These are phyloP conservation scores for Fusarium chlamydosporum DNA, from an alignment of 2,329 filamentous ascomycete genomes.

Conservation along the genomic window DNA sequence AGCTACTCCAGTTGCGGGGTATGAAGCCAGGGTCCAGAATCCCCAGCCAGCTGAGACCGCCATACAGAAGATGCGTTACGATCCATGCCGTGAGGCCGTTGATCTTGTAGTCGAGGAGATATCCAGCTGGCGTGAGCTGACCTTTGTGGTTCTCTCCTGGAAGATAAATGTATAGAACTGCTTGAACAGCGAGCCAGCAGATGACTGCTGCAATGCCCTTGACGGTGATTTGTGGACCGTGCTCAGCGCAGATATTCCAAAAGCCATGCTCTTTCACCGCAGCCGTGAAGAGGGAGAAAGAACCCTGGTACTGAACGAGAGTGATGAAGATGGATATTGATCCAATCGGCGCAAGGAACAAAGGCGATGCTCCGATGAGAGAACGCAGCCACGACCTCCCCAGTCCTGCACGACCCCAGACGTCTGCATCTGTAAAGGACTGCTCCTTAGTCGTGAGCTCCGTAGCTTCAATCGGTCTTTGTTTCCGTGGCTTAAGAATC, in stretches of 20 bases:
- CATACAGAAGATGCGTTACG: conserved; percentile 55
- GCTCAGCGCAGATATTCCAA: conserved; percentile 34
- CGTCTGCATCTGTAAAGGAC: background rate
- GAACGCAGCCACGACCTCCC: conserved; percentile 46
- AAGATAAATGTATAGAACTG: conserved; percentile 30
- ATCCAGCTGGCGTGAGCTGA: conserved; percentile 60
- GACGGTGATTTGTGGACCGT: conserved; percentile 35
- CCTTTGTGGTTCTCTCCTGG: conserved; percentile 49
- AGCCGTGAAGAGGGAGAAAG: conserved; percentile 24
- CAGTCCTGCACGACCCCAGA: conserved; percentile 48
- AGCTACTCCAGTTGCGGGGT: conserved; percentile 59
- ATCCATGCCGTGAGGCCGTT: conserved; percentile 60
- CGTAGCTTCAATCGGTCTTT: background rate
- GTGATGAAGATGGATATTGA: conserved; percentile 48
- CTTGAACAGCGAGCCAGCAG: conserved; percentile 35
- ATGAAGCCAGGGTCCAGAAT: conserved; percentile 58
- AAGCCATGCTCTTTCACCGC: conserved; percentile 32
- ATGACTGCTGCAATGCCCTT: conserved; percentile 33
- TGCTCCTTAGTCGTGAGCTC: background rate
- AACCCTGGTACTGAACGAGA: conserved; percentile 43
- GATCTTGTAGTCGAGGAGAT: conserved; percentile 60
- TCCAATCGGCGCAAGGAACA: conserved; percentile 44
- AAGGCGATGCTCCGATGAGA: conserved; percentile 44
- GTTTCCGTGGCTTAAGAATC: background rate
- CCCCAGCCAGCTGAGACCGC: conserved; percentile 47